Base-by-base conservation (phyloP, 169 alveolate genomes). In the Plasmodium gonderi region DNA sequence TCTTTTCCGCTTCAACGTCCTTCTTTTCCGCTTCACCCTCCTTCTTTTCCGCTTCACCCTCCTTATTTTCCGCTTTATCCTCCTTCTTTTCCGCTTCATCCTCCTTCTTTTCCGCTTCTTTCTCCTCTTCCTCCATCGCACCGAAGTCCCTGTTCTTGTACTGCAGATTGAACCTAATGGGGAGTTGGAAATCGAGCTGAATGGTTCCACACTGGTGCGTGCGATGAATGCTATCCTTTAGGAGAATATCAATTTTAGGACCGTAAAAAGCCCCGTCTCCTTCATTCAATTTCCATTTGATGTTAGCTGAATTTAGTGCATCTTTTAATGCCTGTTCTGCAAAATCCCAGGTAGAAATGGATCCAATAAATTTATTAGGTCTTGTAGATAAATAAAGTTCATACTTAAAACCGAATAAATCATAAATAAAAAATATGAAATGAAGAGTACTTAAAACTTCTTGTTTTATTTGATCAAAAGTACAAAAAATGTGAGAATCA, bases 221-320 rank as follows among this genome's bases (percentile, higher is more conserved):
- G 60, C 99, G 96, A 44, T 98, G 98, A n/a, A 99, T 91, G 29
- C 99, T 99, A 94, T 99, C 99, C 90, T 93, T 96, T 26, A 99
- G 95, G 69, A 96, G 93, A 23, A 99, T 98, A 95, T 99, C 99
- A 91, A 99, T 99, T 95, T 99, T 99, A 4, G 99, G 99, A 0
- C 99, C 99, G 91, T 99, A 99, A 95, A 99, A 99, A 29, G 99
- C 99, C 3, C 99, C 99, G 94, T 99, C 99, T 8, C 99, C 99
- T 42, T 98, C 99, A 93, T 99, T 99, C 26, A 98, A 79, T 79
- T 97, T 97, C 99, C 99, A 99, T 9, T 97, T 96, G 54, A 96
- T 95, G 29, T 99, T 99, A 26, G 97, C 96, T 45, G 91, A 96
- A 72, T 98, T 96, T 6, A 99, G 96, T 3, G 99, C 99, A 33